Percentiles rank a stretch among this genome's conserved stretches.
Evolutionary conservation across 129 eudicot genomes (phyloP).

Genomic region (Smallanthus sonchifolius): DNA sequence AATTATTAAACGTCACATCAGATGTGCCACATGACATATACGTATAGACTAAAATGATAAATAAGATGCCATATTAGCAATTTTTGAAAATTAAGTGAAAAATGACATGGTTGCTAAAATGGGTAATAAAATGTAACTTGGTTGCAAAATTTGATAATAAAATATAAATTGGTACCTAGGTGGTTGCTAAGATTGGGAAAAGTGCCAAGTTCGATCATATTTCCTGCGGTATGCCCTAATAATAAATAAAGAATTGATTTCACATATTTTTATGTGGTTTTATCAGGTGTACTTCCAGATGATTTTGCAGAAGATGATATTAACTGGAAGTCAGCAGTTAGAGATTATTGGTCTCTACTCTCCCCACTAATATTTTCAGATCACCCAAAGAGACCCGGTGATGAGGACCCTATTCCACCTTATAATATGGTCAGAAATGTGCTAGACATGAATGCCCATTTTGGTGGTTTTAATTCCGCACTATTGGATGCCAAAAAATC

Average conservation of each 20-base stretch:
- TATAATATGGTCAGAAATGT: slow-evolving; percentile 96
- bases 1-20: too few species aligned
- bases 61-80: neutral
- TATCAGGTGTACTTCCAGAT: slow-evolving; percentile 60
- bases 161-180: too few species aligned
- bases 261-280: neutral
- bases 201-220: too few species aligned
- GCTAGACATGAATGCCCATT: slow-evolving; percentile 91
- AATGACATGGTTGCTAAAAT: neutral
- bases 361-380: slow-evolving; percentile 93
- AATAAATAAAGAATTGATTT: neutral
- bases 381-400: slow-evolving; percentile 99
- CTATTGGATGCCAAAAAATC: slow-evolving; percentile 77
- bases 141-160: neutral
- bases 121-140: neutral
- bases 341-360: slow-evolving; percentile 85
- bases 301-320: slow-evolving; percentile 68
- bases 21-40: too few species aligned
- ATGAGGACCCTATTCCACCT: slow-evolving; percentile 98
- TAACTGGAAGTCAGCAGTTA: slow-evolving; percentile 70
- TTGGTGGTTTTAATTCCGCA: slow-evolving; percentile 91
- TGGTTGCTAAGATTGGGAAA: too few species aligned
- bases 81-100: neutral
- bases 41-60: too few species aligned
- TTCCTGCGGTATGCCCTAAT: neutral